Conservation (phyloP, 179 eudicot genomes). For the Camellia oleifera region DNA sequence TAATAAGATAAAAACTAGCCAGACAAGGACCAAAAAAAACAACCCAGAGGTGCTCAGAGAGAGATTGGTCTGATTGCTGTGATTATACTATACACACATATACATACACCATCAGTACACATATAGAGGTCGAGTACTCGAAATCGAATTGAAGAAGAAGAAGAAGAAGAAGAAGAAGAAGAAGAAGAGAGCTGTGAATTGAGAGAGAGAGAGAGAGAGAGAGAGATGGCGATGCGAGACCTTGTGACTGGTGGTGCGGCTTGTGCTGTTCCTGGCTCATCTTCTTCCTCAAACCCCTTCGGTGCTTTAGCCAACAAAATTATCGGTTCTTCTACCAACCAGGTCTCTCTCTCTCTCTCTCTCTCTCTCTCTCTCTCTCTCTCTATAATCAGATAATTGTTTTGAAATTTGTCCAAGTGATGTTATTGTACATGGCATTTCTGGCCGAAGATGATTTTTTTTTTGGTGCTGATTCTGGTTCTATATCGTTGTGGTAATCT, state of each 20-base stretch:
- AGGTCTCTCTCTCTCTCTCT: slow-evolving; percentile 36
- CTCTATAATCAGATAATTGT: background rate
- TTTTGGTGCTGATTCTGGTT: background rate
- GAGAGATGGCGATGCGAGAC: slow-evolving; percentile 72
- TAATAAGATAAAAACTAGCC: background rate
- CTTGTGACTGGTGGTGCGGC: slow-evolving; percentile 70
- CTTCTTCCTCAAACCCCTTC: slow-evolving; percentile 73
- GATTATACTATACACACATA: background rate
- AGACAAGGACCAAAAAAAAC: background rate
- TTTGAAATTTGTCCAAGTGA: background rate
- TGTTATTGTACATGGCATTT: background rate
- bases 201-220: slow-evolving; percentile 6
- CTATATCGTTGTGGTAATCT: background rate
- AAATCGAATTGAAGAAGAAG: background rate
- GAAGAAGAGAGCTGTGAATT: background rate
- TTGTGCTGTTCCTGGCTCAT: slow-evolving; percentile 66
- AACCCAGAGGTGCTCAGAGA: background rate
- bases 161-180: background rate
- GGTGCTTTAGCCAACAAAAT: slow-evolving; percentile 74
- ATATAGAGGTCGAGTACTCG: background rate
- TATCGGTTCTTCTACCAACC: slow-evolving; percentile 75
- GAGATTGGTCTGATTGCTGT: background rate
- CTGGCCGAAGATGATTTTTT: background rate
- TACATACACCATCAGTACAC: background rate
- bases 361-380: slow-evolving; percentile 14